These are phyloP conservation scores for Plasmopara muralis DNA, from an alignment of 352 stramenopile genomes.

Conservation along the genomic window DNA sequence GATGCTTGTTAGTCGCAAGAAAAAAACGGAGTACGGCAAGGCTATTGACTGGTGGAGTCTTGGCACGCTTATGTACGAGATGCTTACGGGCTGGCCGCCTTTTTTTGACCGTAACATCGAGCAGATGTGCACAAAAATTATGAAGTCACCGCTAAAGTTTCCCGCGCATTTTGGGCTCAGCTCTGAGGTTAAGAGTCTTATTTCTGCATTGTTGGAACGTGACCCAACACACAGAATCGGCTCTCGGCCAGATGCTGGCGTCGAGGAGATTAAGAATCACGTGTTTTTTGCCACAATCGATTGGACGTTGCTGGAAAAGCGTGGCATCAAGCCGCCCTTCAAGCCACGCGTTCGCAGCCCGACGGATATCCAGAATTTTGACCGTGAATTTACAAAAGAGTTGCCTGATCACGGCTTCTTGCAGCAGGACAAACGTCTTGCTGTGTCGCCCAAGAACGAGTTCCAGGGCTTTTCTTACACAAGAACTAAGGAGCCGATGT, in stretches of 20 bases:
- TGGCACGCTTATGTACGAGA: conserved; percentile 92
- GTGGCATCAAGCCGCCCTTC: conserved; percentile 75
- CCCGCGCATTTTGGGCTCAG: conserved; percentile 75
- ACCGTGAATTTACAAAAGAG: conserved; percentile 85
- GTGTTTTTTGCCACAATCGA: conserved; percentile 78
- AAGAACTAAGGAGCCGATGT: conserved; percentile 20
- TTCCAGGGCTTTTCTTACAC: conserved; percentile 85
- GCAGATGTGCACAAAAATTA: conserved; percentile 89
- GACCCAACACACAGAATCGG: conserved; percentile 62
- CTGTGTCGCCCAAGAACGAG: conserved; percentile 76
- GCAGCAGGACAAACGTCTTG: conserved; percentile 68
- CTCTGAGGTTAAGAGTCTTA: conserved; percentile 69
- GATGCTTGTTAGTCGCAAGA: conserved; percentile 86
- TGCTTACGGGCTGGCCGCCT: conserved; percentile 90
- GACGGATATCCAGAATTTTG: conserved; percentile 86
- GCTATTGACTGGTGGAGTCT: conserved; percentile 93
- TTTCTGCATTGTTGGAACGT: conserved; percentile 65
- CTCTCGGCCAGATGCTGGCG: conserved; percentile 55
- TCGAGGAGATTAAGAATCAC: conserved; percentile 73
- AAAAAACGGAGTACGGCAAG: conserved; percentile 87
- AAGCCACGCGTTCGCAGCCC: conserved; percentile 73
- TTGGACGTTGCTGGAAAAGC: conserved; percentile 64
- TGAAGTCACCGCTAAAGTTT: conserved; percentile 85
- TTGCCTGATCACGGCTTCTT: conserved; percentile 68
- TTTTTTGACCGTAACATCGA: conserved; percentile 91